Base-by-base conservation (phyloP, 192 early-diverging fungal species). In the Radiomyces spectabilis region DNA sequence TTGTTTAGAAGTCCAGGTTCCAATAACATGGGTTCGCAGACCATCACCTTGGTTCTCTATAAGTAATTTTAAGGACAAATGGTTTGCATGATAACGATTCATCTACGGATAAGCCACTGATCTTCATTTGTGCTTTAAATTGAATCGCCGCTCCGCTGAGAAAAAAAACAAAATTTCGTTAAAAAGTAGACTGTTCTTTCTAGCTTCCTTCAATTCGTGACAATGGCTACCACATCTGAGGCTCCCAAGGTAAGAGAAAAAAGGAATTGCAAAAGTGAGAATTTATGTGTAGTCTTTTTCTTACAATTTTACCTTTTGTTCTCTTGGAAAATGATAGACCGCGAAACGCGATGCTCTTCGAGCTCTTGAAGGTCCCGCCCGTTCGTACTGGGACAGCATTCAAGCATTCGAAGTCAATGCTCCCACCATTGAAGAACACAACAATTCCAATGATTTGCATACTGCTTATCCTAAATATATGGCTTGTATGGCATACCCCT, bases 401-500 rank as follows among this genome's bases (percentile, higher is more conserved):
- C 78, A 81, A 37, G 75, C 77, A 18, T 97, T 97, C 51, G 94
- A 99, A 68, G 74, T 84, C 34, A 74, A 95, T 68, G 88, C 94
- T 41, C 95, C 95, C 41, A 77, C 83, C 18, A 70, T 79, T 15
- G 77, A 76, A 46, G 76, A 81, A 58, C 46, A 77, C n/a, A 53
- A 72, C 22, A 64, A 72, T 25, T 50, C 52, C 35, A 47, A 53
- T 15, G 63, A 68, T 39, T 60, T 84, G 25, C 88, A 88, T 51
- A 61, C 72, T 26, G 73, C 75, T 33, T 73, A 84, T 51, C 92
- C 90, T 47, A 99, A 99, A 70, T 95, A 76, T 76, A 82, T 97
- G 76, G 90, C 82, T n/a, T 93, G 90, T 35, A 89, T 97, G 63
- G 87, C 97, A 1, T 99, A 88, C 61, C 97, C 97, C 40, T 99